Evolutionary conservation across 2,329 filamentous ascomycete genomes (phyloP), one percentile per base, ranked within the genome.

Genomic region (Beauveria varroae): DNA sequence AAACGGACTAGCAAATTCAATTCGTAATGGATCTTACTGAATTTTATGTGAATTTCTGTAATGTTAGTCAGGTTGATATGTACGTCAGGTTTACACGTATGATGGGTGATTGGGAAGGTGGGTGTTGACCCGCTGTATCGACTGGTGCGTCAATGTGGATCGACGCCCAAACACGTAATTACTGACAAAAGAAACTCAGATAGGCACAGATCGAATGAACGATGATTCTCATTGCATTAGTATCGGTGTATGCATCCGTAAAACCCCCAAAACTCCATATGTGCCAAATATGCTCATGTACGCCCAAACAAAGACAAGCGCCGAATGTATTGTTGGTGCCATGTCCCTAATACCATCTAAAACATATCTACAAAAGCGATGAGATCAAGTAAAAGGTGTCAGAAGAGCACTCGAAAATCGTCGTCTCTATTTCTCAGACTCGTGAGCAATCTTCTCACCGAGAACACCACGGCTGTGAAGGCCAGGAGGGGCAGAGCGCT

Each of bases 401-500:
- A 61, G 20, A 41, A 61, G 58, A 54, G 55, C 43, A 20, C 58
- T 61, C 30, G 51, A 54, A 10, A 61, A 43, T 55, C 58, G 41
- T 53, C 58, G 50, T 55, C 34, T 61, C 58, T 61, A 61, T 55
- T 61, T 61, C 28, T 61, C 58, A 41, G 58, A 61, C 41, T 61
- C 51, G 18, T 46, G 41, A 43, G 58, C 50, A 26, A 63, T 61
- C 64, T 75, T 74, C 65, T 74, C 72, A 50, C 68, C 68, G 10
- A 70, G 47, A n/a, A 67, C 63, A 34, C 65, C 68, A 22, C 59
- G 60, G 18, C 62, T 57, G 41, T 43, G 47, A 20, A 37, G 59
- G 26, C 58, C 24, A 10, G 69, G 71, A 57, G 74, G 74, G 62
- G 69, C 73, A 3, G 74, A 76, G 54, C 74, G 71, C 68, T 76